Base-by-base conservation (phyloP, 2,329 filamentous ascomycete genomes). In the Neospermospora avenae region DNA sequence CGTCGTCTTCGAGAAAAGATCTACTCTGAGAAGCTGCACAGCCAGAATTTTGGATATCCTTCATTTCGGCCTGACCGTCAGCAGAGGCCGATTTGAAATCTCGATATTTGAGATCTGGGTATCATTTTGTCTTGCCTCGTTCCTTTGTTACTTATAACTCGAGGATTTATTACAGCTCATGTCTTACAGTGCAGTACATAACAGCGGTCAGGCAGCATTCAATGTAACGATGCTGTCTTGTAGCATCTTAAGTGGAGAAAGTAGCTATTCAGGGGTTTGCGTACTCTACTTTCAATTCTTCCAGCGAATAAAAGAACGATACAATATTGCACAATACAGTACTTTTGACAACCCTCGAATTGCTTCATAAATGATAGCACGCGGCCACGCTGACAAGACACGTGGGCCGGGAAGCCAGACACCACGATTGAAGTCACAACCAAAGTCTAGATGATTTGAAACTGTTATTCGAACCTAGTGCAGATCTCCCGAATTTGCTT, bases 1-100 rank as follows among this genome's bases (percentile, higher is more conserved):
- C 49, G 16, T 11, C 18, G 11, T 14, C 18, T 52, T 39, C 16
- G 18, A 22, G 34, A 54, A 4, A 42, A 54, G 35, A 54, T 54
- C 51, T 54, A 54, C 48, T n/a, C 28, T 22, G n/a, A 18, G 14
- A 51, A 28, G 48, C 48, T 35, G 48, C 48, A 51, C 48, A 51
- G 18, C 31, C 22, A 37, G 7, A 22, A 10, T 35, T 18, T 51
- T 11, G 34, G 4, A 4, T 4, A 6, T 18, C n/a, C 14, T 20
- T 35, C 48, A 51, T 51, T 24, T 51, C 48, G 48, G 48, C 48
- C n/a, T 22, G 18, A 18, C 48, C 48, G 48, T 37, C 31, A 37
- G 34, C 28, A 22, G 20, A 37, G 22, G 31, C 22, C 22, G 31
- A 10, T 37, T 37, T 37, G 48, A 37, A 13, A 31, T 31, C n/a